phyloP scores from a whole-genome alignment of 306 rosid species.

The Medicago truncatula region DNA sequence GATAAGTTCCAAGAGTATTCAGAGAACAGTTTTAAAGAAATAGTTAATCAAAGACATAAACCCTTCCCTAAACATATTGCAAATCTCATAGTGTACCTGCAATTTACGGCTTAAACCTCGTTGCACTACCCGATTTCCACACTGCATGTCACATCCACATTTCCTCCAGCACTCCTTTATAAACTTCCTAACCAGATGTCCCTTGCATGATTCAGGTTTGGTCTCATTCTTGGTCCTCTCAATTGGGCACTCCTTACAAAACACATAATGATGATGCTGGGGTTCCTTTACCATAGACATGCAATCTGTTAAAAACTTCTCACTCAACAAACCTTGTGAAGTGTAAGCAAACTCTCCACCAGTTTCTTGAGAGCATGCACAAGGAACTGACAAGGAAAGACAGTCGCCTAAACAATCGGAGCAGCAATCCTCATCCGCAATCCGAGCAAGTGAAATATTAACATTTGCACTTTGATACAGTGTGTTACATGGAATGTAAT shows the following conservation, averaged over 20 bases:
- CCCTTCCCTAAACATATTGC: slow-evolving; percentile 11
- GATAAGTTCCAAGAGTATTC: slow-evolving; percentile 17
- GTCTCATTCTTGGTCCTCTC: slow-evolving; percentile 65
- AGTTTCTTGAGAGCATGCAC: slow-evolving; percentile 94
- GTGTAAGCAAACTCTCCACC: slow-evolving; percentile 96
- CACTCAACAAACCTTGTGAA: slow-evolving; percentile 65
- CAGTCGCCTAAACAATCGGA: slow-evolving; percentile 73
- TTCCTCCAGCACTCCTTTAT: slow-evolving; percentile 97
- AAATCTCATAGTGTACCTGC: slow-evolving; percentile 63
- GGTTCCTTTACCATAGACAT: slow-evolving; percentile 60
- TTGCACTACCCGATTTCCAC: slow-evolving; percentile 94
- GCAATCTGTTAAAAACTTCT: slow-evolving; percentile 63
- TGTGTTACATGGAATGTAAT: slow-evolving; percentile 69
- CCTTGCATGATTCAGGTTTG: slow-evolving; percentile 71
- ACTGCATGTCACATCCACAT: slow-evolving; percentile 86
- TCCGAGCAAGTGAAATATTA: slow-evolving; percentile 81
- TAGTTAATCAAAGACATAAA: slow-evolving; percentile 10
- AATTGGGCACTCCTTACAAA: slow-evolving; percentile 76
- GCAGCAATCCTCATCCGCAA: slow-evolving; percentile 86
- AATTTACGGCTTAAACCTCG: slow-evolving; percentile 78
- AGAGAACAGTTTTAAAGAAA: slow-evolving; percentile 9
- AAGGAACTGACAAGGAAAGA: slow-evolving; percentile 67
- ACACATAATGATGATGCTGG: slow-evolving; percentile 52
- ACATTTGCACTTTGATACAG: slow-evolving; percentile 77
- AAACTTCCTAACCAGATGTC: slow-evolving; percentile 75